Conservation (phyloP, 306 rosid species). For the Canavalia ensiformis region DNA sequence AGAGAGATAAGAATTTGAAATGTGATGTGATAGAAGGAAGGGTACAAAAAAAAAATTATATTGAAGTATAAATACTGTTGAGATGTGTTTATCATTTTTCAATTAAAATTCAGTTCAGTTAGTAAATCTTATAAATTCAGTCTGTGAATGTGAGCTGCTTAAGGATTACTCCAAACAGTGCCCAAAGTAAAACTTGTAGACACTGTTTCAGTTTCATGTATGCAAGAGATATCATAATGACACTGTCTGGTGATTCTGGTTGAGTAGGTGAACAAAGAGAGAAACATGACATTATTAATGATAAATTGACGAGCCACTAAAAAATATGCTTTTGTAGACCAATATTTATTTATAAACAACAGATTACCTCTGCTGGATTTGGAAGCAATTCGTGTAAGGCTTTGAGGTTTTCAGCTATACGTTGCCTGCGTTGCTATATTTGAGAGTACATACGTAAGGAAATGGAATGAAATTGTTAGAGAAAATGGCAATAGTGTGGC, state of each 20-base stretch:
- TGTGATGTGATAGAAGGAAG: too few species aligned
- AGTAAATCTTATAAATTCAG: constrained; percentile 33
- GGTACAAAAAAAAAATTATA: too few species aligned
- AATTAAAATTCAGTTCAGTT: constrained; percentile 17
- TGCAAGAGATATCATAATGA: neutral
- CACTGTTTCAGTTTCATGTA: constrained; percentile 13
- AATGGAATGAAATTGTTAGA: constrained; percentile 9
- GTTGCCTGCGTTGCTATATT: constrained; percentile 74
- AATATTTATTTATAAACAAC: constrained; percentile 9
- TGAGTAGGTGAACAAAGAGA: neutral
- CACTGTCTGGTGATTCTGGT: constrained; percentile 8
- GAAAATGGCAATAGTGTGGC: neutral
- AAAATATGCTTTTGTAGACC: neutral
- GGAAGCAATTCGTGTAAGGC: constrained; percentile 84
- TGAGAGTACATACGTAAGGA: constrained; percentile 23
- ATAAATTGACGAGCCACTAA: constrained; percentile 7
- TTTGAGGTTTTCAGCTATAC: constrained; percentile 70
- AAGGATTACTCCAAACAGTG: constrained; percentile 22
- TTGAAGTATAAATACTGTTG: too few species aligned
- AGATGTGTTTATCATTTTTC: too few species aligned
- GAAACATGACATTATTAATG: constrained; percentile 1
- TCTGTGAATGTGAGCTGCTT: neutral
- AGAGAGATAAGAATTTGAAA: too few species aligned
- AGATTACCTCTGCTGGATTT: constrained; percentile 67
- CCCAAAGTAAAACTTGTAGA: neutral